Evolutionary conservation across 2,329 filamentous ascomycete species (phyloP).

Genomic region (Ophiosphaerella herpotricha): DNA sequence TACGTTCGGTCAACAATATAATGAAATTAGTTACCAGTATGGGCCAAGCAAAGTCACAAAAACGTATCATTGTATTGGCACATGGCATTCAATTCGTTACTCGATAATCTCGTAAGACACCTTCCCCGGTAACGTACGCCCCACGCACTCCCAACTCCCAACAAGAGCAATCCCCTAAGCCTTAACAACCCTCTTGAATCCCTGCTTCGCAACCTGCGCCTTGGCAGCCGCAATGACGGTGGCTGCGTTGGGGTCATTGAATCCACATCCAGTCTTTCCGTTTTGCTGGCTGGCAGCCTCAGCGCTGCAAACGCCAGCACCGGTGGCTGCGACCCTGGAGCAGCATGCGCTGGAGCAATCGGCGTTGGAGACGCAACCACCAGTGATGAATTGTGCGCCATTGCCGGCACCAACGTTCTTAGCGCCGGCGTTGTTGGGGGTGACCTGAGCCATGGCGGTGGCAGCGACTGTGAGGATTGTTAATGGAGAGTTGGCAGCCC

Average conservation of each 20-base stretch:
- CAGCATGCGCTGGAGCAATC: constrained; percentile 38
- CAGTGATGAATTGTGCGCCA: constrained; percentile 38
- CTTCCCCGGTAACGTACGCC: too few species aligned
- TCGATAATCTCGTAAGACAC: too few species aligned
- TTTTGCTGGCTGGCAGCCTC: constrained; percentile 35
- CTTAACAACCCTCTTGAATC: constrained; percentile 33
- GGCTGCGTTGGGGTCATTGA: constrained; percentile 33
- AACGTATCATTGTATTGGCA: too few species aligned
- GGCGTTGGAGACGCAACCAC: constrained; percentile 33
- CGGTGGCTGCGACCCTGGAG: constrained; percentile 22
- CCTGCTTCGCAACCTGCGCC: constrained; percentile 34
- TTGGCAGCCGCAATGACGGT: constrained; percentile 36
- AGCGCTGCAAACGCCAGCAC: constrained; percentile 33
- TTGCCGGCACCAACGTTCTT: constrained; percentile 33
- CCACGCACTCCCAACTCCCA: too few species aligned
- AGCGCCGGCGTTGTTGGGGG: constrained; percentile 34
- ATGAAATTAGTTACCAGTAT: too few species aligned
- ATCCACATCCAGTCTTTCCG: constrained; percentile 39
- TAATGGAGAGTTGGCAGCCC: neutral
- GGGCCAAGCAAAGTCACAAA: too few species aligned
- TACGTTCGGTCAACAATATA: too few species aligned
- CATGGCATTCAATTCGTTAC: too few species aligned
- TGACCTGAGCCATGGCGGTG: constrained; percentile 23
- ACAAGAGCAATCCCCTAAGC: too few species aligned
- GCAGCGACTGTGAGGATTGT: constrained; percentile 14